Base-by-base conservation (phyloP, 2,329 filamentous ascomycete genomes). In the Microdochium nivale region DNA sequence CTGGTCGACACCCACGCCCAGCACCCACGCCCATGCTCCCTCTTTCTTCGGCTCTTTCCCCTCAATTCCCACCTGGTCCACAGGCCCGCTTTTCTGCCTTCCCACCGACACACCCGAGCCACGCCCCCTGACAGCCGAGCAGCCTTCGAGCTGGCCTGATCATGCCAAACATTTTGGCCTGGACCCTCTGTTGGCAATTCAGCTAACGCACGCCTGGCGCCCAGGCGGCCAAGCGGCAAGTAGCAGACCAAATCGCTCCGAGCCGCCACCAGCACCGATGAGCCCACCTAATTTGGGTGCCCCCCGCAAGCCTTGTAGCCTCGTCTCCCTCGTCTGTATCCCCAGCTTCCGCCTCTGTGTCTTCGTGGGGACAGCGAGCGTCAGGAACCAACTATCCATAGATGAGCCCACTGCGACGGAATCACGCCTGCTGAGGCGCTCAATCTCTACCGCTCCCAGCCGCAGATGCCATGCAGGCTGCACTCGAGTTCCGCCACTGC, bases 191-290 rank as follows among this genome's bases (percentile, higher is more conserved):
- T 33, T 16, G 9, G 32, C 32, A 9, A 16, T 14, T 19, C 35
- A 4, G 35, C 14, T 16, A 16, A 16, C 14, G 35, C 35, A 19
- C 35, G 35, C 35, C 35, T 11, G 27, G 19, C 14, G 49, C 54
- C 58, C 58, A 61, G 56, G 56, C 59, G 35, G 35, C 50, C 57
- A 62, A 62, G 59, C 59, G 58, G 60, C 60, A 62, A 61, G 58
- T 60, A 58, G 60, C 35, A 58, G 57, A 60, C 57, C 58, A 59
- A 63, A 64, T 64, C 61, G 60, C 60, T 63, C 61, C 61, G 60
- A 61, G 60, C 59, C 62, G 59, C 62, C 60, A 60, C 59, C 47
- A 48, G 27, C 35, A n/a, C 47, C 19, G 35, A 52, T 46, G 44
- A 49, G 49, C 25, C 51, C 30, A 40, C 35, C 35, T 21, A 50